Percentiles rank a stretch among this genome's conserved stretches.
Evolutionary conservation across 768 basidiomycete genomes (phyloP).

Genomic region (Punctularia strigosozonata): DNA sequence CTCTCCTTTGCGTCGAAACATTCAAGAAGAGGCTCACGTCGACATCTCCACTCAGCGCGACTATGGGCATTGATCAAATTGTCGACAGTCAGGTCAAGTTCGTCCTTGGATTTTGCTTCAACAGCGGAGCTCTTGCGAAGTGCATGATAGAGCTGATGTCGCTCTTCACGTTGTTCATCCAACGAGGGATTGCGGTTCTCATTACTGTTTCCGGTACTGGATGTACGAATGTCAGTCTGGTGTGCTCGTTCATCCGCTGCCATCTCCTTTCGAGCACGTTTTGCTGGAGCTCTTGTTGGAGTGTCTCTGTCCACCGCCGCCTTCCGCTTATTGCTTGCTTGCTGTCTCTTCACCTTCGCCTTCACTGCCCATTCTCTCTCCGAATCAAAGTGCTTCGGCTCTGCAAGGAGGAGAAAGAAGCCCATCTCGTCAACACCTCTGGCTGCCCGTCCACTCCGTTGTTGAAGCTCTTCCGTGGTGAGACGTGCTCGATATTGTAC

Average conservation of each 20-base stretch:
- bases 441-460: conserved; percentile 21
- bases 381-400: conserved; percentile 6
- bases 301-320: too few species aligned
- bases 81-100: too few species aligned
- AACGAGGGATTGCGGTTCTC: too few species aligned
- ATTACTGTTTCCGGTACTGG: too few species aligned
- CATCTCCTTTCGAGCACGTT: too few species aligned
- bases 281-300: too few species aligned
- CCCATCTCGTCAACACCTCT: conserved; percentile 5
- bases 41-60: conserved; percentile 9
- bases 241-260: too few species aligned
- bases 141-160: too few species aligned
- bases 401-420: conserved; percentile 8
- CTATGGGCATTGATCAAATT: conserved; percentile 17
- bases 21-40: conserved; percentile 10
- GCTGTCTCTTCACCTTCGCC: conserved; percentile 4
- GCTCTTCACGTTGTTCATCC: too few species aligned
- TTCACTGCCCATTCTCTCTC: conserved; percentile 1
- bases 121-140: too few species aligned
- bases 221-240: too few species aligned
- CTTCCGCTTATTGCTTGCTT: conserved; percentile 3
- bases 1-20: conserved; percentile 13
- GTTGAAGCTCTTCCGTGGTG: conserved; percentile 18
- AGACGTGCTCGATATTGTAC: conserved; percentile 21
- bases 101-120: too few species aligned